These are phyloP conservation scores for Xylaria scruposa DNA, from an alignment of 495 filamentous ascomycete genomes.

Conservation along the genomic window DNA sequence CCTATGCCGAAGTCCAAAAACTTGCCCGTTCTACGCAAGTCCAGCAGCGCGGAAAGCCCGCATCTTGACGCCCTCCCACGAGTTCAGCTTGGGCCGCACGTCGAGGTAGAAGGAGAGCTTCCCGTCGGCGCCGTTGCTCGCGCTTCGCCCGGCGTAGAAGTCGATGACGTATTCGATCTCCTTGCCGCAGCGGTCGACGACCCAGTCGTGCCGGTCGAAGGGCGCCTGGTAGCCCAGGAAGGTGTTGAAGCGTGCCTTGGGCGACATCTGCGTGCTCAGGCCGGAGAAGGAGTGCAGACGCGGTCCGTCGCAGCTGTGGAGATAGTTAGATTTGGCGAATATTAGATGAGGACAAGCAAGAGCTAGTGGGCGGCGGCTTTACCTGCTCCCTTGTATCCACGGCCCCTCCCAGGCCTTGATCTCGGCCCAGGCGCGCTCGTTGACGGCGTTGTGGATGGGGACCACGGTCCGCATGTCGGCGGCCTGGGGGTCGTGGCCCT, in stretches of 20 bases:
- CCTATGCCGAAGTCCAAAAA: no score
- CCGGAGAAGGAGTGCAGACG: constrained; percentile 84
- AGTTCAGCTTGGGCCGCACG: constrained; percentile 93
- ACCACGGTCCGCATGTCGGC: constrained; percentile 87
- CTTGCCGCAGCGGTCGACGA: constrained; percentile 91
- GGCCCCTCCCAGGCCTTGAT: constrained; percentile 84
- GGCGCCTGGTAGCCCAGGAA: constrained; percentile 85
- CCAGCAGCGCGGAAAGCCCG: constrained; percentile 68
- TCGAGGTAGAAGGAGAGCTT: constrained; percentile 92
- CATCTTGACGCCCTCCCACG: constrained; percentile 88
- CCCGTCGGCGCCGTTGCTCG: constrained; percentile 55
- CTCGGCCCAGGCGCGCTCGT: constrained; percentile 85
- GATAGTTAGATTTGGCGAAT: not conserved
- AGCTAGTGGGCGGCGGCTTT: constrained; percentile 19
- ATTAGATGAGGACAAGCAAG: not conserved
- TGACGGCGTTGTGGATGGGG: constrained; percentile 97
- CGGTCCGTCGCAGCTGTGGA: constrained; percentile 78
- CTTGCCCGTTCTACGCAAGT: constrained; percentile 49
- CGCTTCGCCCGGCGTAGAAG: constrained; percentile 85
- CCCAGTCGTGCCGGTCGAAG: constrained; percentile 98
- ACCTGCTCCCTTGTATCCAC: constrained; percentile 61
- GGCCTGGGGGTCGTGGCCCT: constrained; percentile 65
- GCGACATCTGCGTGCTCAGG: constrained; percentile 73
- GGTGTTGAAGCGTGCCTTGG: constrained; percentile 80
- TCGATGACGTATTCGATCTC: constrained; percentile 95